Evolutionary conservation across 1,139 yeast genomes (phyloP), one percentile per base, ranked within the genome.

Genomic region (Yamadazyma kanchanaburiensis): DNA sequence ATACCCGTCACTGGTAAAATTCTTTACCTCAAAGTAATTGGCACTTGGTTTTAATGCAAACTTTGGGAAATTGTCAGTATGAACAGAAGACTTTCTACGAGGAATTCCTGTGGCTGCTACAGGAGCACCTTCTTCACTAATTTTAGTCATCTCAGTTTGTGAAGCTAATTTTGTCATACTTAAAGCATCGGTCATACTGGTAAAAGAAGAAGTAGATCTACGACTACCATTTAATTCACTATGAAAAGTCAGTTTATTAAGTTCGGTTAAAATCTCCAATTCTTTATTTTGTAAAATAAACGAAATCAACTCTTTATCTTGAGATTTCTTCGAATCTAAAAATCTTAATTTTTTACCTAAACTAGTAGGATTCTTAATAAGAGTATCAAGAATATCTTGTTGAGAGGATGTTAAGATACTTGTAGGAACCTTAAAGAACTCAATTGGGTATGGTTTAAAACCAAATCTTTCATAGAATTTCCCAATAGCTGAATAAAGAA

Each of bases 401-500:
- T 53, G 53, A 5, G 42, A 42, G 2, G 40, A 32, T n/a, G 49
- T 39, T 5, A 50, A 35, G 13, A 54, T 33, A 5, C 54, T 29
- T 4, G 46, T 30, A 2, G 71, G 70, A 10, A 66, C 40, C 34
- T 49, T 46, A 37, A 58, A 66, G 32, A 59, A 55, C 25, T 64
- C 65, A 18, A 63, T 23, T 0, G 72, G 71, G 35, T 45, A 61
- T 2, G 51, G 35, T 32, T 61, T 63, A 45, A 67, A 67, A 1
- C 73, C 74, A 38, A 64, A 58, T 32, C 56, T 45, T 32, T 52
- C 53, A 36, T 65, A 67, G 27, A 48, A 61, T 8, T 40, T 45
- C 6, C 56, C 61, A 4, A 55, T 56, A 1, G 56, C 63, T 3
- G 72, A 64, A 40, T 64, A 62, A 32, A 65, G 51, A 13, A 45